phyloP scores from a whole-genome alignment of 371 early-diverging fungal species.

The Mortierella sp. region DNA sequence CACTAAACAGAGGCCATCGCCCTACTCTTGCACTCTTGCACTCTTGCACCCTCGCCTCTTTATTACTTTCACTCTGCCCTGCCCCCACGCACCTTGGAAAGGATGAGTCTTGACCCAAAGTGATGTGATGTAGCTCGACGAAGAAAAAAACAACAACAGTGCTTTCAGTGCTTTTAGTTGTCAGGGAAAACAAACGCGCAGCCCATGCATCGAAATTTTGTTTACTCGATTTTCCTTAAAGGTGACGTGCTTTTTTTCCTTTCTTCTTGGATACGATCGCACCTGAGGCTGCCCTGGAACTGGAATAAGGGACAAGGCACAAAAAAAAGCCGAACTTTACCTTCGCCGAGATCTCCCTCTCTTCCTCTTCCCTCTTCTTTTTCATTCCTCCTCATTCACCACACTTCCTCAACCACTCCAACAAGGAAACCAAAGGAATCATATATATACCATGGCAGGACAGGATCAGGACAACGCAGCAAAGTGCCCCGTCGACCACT shows the following conservation, averaged over 20 bases:
- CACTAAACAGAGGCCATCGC: too few species aligned
- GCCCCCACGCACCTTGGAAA: not conserved
- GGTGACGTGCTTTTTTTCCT: slow-evolving; percentile 12
- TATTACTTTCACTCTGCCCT: not conserved
- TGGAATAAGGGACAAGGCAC: not conserved
- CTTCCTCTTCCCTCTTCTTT: not conserved
- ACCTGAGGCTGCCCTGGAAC: not conserved
- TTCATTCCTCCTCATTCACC: not conserved
- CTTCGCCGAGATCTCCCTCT: slow-evolving; percentile 6
- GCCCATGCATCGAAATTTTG: not conserved
- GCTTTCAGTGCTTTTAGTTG: not conserved
- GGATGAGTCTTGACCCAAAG: not conserved
- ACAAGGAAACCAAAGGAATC: not conserved
- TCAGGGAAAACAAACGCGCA: not conserved
- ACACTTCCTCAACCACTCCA: not conserved
- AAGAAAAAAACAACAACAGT: not conserved
- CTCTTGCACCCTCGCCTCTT: not conserved
- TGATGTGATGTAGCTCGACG: not conserved
- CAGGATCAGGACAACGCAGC: slow-evolving; percentile 24
- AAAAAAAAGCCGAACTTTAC: slow-evolving; percentile 2
- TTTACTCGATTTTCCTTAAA: not conserved
- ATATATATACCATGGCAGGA: slow-evolving; percentile 17
- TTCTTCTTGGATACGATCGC: not conserved
- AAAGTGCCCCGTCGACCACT: slow-evolving; percentile 69
- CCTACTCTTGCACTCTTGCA: not conserved